phyloP scores from a whole-genome alignment of 306 rosid genomes.

The Betula pendula region DNA sequence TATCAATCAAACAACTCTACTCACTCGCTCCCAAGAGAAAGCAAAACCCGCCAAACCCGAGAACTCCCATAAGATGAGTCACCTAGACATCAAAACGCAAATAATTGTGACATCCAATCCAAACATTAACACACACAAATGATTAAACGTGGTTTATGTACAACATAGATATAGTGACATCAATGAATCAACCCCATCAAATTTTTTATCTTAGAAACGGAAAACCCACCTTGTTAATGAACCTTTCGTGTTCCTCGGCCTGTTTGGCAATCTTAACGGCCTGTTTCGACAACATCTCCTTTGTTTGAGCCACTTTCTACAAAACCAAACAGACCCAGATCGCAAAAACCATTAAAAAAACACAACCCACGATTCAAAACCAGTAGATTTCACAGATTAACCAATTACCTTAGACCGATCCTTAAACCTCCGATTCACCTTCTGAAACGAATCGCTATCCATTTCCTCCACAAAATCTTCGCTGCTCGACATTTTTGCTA shows the following conservation, averaged over 20 bases:
- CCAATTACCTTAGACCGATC: constrained; percentile 71
- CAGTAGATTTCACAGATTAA: constrained; percentile 3
- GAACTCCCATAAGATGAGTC: constrained; percentile 79
- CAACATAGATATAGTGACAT: too few species aligned
- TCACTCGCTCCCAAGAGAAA: constrained; percentile 90
- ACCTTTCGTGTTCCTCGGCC: constrained; percentile 86
- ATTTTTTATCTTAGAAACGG: constrained; percentile 6
- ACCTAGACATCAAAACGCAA: constrained; percentile 42
- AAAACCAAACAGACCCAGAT: constrained; percentile 40
- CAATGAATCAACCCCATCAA: constrained; percentile 7
- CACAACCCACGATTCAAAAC: constrained; percentile 18
- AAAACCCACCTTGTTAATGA: constrained; percentile 69
- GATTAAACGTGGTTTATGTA: background rate
- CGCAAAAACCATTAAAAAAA: constrained; percentile 14
- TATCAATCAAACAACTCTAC: constrained; percentile 35
- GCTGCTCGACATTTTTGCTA: constrained; percentile 47
- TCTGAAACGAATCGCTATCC: constrained; percentile 51
- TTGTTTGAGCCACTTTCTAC: constrained; percentile 56
- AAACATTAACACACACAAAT: background rate
- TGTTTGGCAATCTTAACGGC: constrained; percentile 81
- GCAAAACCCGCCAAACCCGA: constrained; percentile 84
- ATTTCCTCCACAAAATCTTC: constrained; percentile 47
- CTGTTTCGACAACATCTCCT: constrained; percentile 73
- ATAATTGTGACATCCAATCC: background rate
- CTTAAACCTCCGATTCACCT: constrained; percentile 47